Base-by-base conservation (phyloP, 768 basidiomycete species). In the Tylopilus sp. region DNA sequence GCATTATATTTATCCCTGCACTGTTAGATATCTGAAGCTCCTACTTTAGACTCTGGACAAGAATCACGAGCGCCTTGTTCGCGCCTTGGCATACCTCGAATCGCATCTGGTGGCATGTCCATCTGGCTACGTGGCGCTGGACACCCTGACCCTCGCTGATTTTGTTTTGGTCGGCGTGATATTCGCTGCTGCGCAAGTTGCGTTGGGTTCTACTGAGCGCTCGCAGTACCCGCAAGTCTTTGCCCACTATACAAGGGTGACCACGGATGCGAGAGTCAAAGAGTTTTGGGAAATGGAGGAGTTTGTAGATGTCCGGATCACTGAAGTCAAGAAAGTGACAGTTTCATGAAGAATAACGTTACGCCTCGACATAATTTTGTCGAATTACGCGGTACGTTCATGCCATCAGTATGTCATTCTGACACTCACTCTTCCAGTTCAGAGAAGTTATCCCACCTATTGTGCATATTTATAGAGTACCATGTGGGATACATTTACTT, bases 201-300 rank as follows among this genome's bases (percentile, higher is more conserved):
- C 61, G 11, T 53, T 62, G 1, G 61, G 62, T 26, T 38, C 53
- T 17, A 45, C 48, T 11, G 52, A 63, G 13, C 51, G 61, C 9
- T 45, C 55, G 12, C 44, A 43, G 41, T 68, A 56, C 38, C 53
- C 56, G 0, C 49, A 52, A 21, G 7, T 60, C 5, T 65, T 67
- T 25, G 54, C 54, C 37, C 56, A 57, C 42, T 67, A 54, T 10
- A 37, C 17, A 22, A 68, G 42, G 31, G 66, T 65, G 29, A 53
- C 63, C 2, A 24, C 2, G 11, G 58, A 63, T n/a, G 52, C 50
- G 31, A 37, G 42, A 38, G 14, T 62, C 24, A 53, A 56, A 24
- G 40, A 43, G 30, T 55, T 45, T 19, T 62, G 60, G 57, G 50
- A 48, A 19, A 55, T 29, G 24, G 42, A 52, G 13, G 45, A 25